Evolutionary conservation across 495 filamentous ascomycete species (phyloP).

Genomic region (Letharia lupina): DNA sequence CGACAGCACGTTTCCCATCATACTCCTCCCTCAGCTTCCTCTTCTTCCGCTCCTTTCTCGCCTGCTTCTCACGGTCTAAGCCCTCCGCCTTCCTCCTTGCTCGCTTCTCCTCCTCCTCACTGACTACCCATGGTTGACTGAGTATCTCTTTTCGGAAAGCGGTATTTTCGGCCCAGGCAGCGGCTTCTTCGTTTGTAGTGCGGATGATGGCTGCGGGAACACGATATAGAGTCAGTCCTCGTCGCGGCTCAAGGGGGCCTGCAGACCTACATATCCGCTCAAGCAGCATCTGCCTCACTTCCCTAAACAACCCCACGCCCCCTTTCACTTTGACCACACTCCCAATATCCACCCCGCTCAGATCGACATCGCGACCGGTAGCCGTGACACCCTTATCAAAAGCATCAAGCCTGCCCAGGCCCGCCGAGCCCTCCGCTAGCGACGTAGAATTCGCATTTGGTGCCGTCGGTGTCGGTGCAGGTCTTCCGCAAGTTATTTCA

Average conservation of each 20-base stretch:
- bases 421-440: constrained; percentile 2
- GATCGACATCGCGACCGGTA: constrained; percentile 31
- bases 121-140: constrained; percentile 57
- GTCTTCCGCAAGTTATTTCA: constrained; percentile 43
- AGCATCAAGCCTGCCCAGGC: not conserved
- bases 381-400: constrained; percentile 26
- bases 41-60: constrained; percentile 32
- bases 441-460: constrained; percentile 5
- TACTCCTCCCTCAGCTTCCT: constrained; percentile 25
- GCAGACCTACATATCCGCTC: constrained; percentile 47
- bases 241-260: not conserved
- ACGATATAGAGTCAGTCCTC: not conserved
- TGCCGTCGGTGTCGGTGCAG: constrained; percentile 1
- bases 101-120: constrained; percentile 42
- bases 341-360: constrained; percentile 51
- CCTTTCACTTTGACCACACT: constrained; percentile 72
- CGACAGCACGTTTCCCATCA: not conserved
- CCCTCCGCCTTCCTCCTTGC: constrained; percentile 45
- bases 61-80: constrained; percentile 35
- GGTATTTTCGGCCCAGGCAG: constrained; percentile 61
- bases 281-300: constrained; percentile 54
- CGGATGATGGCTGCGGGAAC: constrained; percentile 31
- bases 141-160: constrained; percentile 58
- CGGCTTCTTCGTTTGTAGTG: constrained; percentile 67
- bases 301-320: constrained; percentile 54